These are phyloP conservation scores for Phytophthora pisi DNA, from an alignment of 352 stramenopile species.

Conservation along the genomic window DNA sequence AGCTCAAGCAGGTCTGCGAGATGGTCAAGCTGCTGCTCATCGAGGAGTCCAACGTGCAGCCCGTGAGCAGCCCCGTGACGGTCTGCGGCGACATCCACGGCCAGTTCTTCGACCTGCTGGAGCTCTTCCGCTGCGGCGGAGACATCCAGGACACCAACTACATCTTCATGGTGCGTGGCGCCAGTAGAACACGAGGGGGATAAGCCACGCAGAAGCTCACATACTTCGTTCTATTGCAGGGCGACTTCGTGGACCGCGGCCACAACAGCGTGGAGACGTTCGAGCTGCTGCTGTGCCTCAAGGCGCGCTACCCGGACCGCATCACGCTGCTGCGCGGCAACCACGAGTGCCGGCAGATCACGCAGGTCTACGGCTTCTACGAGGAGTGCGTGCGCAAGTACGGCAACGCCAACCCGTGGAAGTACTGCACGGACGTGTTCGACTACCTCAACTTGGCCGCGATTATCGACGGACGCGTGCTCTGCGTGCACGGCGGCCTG, in stretches of 20 bases:
- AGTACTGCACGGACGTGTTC: slow-evolving; percentile 97
- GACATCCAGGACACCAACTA: slow-evolving; percentile 90
- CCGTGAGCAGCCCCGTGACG: slow-evolving; percentile 89
- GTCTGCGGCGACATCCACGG: slow-evolving; percentile 91
- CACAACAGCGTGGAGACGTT: slow-evolving; percentile 93
- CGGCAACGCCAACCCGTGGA: slow-evolving; percentile 95
- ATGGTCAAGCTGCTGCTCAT: slow-evolving; percentile 92
- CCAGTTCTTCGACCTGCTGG: slow-evolving; percentile 90
- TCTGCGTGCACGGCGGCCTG: slow-evolving; percentile 96
- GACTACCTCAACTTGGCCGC: slow-evolving; percentile 96
- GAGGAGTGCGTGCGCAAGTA: slow-evolving; percentile 98
- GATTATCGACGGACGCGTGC: slow-evolving; percentile 91
- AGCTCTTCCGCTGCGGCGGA: slow-evolving; percentile 88
- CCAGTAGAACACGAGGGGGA: not conserved
- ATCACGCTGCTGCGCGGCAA: slow-evolving; percentile 90
- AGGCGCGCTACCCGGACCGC: slow-evolving; percentile 86
- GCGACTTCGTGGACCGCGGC: slow-evolving; percentile 91
- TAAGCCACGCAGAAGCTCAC: too few relatives aligned
- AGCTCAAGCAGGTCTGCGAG: slow-evolving; percentile 90
- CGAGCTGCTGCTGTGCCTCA: slow-evolving; percentile 85
- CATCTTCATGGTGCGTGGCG: slow-evolving; percentile 83
- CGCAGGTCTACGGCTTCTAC: slow-evolving; percentile 98
- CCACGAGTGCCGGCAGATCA: slow-evolving; percentile 95
- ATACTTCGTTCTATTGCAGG: slow-evolving; percentile 10
- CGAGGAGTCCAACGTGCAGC: slow-evolving; percentile 92